phyloP scores from a whole-genome alignment of 2,329 filamentous ascomycete genomes.

The Blumeriella jaapii region DNA sequence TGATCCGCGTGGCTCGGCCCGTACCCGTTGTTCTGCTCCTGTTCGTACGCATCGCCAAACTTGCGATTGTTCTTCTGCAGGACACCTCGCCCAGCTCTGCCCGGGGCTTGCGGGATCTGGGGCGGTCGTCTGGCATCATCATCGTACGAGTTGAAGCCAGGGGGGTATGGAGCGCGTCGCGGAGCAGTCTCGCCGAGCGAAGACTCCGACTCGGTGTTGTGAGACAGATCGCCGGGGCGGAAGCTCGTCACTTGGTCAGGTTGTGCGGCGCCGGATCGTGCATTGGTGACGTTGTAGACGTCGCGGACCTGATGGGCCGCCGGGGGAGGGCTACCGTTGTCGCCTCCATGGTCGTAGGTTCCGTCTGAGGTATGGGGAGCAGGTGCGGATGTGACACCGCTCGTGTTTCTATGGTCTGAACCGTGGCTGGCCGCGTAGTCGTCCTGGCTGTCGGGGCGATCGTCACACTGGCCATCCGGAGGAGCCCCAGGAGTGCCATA shows the following conservation, averaged over 20 bases:
- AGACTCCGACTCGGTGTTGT: conserved; percentile 25
- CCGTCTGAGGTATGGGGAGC: conserved; percentile 17
- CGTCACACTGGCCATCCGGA: conserved; percentile 18
- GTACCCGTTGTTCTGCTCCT: conserved; percentile 51
- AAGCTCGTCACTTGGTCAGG: too few species aligned
- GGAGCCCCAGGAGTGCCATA: conserved; percentile 17
- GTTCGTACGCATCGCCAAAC: conserved; percentile 82
- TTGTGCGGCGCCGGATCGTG: conserved; percentile 9
- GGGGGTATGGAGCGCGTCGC: conserved; percentile 15
- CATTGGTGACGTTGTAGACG: too few species aligned
- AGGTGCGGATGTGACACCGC: conserved; percentile 17
- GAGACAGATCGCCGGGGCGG: conserved; percentile 21
- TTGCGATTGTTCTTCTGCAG: conserved; percentile 77
- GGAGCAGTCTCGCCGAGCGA: conserved; percentile 20
- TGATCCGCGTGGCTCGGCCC: conserved; percentile 45
- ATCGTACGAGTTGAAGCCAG: conserved; percentile 21
- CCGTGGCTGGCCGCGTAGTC: conserved; percentile 18
- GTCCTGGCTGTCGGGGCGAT: conserved; percentile 17
- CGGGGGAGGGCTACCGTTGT: conserved; percentile 6
- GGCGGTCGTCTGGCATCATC: conserved; percentile 8
- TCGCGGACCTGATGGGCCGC: too few species aligned
- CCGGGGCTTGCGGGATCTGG: conserved; percentile 18
- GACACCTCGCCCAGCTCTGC: conserved; percentile 34
- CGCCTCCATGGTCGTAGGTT: conserved; percentile 20
- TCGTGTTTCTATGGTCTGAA: conserved; percentile 12